Percentiles rank a stretch among this genome's conserved stretches.
phyloP scores from a whole-genome alignment of 2,329 filamentous ascomycete species.

The Orbilia brochopaga region DNA sequence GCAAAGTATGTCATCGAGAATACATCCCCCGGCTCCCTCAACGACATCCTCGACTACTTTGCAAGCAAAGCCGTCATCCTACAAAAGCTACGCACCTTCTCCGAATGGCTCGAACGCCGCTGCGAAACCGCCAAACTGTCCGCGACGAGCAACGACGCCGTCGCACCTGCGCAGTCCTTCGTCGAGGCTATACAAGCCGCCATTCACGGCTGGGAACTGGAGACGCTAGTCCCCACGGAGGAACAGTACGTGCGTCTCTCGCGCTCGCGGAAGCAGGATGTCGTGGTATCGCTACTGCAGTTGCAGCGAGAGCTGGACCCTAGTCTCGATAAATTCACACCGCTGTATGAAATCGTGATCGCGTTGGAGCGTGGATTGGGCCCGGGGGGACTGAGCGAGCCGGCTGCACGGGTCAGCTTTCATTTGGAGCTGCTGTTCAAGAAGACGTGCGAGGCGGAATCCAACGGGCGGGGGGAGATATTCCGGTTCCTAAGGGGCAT shows the following conservation, averaged over 20 bases:
- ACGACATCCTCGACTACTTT: conserved; percentile 53
- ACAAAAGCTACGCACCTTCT: conserved; percentile 53
- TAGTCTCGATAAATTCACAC: conserved; percentile 50
- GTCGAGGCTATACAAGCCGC: conserved; percentile 47
- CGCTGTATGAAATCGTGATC: conserved; percentile 51
- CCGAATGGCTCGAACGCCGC: conserved; percentile 30
- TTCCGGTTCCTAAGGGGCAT: conserved; percentile 71
- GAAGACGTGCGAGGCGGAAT: conserved; percentile 71
- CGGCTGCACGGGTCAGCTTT: conserved; percentile 50
- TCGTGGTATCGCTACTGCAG: conserved; percentile 52
- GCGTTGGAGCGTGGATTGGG: conserved; percentile 36
- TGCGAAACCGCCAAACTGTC: conserved; percentile 18
- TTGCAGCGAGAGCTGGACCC: conserved; percentile 52
- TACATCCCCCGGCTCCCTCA: conserved; percentile 47
- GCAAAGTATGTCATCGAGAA: conserved; percentile 27
- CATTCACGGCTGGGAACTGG: conserved; percentile 48
- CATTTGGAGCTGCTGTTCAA: conserved; percentile 80
- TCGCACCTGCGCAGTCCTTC: conserved; percentile 52
- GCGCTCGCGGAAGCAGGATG: conserved; percentile 10
- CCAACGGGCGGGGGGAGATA: conserved; percentile 67
- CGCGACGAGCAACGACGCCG: conserved; percentile 29
- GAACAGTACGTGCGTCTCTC: conserved; percentile 34
- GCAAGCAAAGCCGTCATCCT: conserved; percentile 52
- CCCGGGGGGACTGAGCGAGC: conserved; percentile 15
- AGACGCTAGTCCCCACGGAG: conserved; percentile 50